These are phyloP conservation scores for Zelonia costaricensis DNA, from an alignment of 208 protist species.

Conservation along the genomic window DNA sequence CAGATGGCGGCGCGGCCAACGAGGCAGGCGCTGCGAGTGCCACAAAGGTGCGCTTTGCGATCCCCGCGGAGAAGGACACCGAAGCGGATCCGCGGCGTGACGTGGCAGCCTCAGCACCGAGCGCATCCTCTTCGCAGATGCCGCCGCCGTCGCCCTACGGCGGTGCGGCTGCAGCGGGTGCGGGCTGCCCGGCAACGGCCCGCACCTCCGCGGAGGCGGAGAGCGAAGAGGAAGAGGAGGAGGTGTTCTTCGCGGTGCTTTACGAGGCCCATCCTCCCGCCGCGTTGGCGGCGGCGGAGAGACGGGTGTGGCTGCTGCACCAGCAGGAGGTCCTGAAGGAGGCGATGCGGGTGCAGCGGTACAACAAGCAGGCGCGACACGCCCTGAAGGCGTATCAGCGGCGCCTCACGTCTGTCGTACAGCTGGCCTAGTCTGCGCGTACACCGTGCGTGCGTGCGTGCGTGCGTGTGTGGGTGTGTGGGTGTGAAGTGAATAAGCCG, in stretches of 20 bases:
- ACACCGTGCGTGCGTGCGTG: background rate
- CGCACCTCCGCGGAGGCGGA: too few species aligned
- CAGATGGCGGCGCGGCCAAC: too few species aligned
- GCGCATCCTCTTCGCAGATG: too few species aligned
- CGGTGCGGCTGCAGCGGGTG: too few species aligned
- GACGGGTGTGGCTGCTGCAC: conserved; percentile 32
- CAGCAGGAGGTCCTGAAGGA: conserved; percentile 59
- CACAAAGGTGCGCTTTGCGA: too few species aligned
- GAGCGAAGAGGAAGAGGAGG: conserved; percentile 5
- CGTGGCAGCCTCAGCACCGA: too few species aligned
- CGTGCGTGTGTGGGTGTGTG: background rate
- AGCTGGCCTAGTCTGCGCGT: background rate
- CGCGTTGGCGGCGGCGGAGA: background rate
- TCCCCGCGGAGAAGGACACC: too few species aligned
- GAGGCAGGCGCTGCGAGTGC: too few species aligned
- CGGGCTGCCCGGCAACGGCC: too few species aligned
- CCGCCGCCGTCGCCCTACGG: too few species aligned
- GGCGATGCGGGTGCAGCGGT: conserved; percentile 58
- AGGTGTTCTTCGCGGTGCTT: conserved; percentile 32
- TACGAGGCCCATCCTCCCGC: conserved; percentile 1
- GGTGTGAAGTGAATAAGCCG: background rate
- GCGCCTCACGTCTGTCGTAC: conserved; percentile 7
- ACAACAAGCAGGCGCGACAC: conserved; percentile 49
- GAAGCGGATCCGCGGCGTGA: too few species aligned
- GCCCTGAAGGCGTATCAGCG: conserved; percentile 47